These are phyloP conservation scores for Amauroascus niger DNA, from an alignment of 2,329 filamentous ascomycete species.

Conservation along the genomic window DNA sequence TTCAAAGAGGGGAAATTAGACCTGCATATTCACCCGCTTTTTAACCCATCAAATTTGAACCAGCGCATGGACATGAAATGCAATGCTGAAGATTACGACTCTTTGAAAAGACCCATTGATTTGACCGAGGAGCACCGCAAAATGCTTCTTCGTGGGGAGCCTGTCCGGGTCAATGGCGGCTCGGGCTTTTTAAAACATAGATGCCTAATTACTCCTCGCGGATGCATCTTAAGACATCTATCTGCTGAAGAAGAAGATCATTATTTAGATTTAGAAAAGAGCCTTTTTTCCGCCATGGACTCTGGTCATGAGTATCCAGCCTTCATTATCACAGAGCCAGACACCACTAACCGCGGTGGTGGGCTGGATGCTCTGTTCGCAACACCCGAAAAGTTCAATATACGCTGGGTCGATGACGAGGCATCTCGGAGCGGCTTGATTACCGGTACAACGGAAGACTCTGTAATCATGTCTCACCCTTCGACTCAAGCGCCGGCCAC, in stretches of 20 bases:
- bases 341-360: constrained; percentile 37
- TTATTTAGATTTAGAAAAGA: constrained; percentile 38
- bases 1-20: constrained; percentile 31
- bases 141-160: constrained; percentile 33
- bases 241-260: constrained; percentile 38
- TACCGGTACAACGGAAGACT: constrained; percentile 21
- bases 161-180: constrained; percentile 32
- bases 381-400: constrained; percentile 38
- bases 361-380: constrained; percentile 39
- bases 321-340: constrained; percentile 30
- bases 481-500: constrained; percentile 19
- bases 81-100: constrained; percentile 32
- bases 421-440: constrained; percentile 22
- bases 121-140: constrained; percentile 37
- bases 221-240: constrained; percentile 38
- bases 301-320: constrained; percentile 33
- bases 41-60: constrained; percentile 34
- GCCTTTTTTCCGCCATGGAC: constrained; percentile 24
- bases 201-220: constrained; percentile 38
- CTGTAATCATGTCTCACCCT: constrained; percentile 17
- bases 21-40: constrained; percentile 32
- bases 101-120: constrained; percentile 32
- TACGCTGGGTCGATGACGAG: constrained; percentile 37
- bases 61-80: constrained; percentile 38
- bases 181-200: constrained; percentile 32